Conservation (phyloP, 495 filamentous ascomycete genomes). For the Podospora fimiseda region DNA sequence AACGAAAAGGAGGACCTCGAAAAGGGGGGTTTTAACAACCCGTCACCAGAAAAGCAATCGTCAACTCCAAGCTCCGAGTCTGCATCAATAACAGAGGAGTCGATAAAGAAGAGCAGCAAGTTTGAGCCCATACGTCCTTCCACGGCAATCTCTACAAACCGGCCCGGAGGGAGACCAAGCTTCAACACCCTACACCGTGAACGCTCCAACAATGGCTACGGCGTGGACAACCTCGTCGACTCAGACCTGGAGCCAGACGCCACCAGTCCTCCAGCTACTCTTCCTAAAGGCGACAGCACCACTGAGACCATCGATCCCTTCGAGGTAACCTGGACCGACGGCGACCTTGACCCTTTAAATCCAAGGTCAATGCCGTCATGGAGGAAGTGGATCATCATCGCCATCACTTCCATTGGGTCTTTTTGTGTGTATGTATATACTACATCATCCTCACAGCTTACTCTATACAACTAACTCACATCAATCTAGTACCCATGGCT, state of each 20-base stretch:
- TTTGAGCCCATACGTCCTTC: not conserved
- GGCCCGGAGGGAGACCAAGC: not conserved
- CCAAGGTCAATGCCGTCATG: slow-evolving; percentile 62
- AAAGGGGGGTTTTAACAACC: too few species aligned
- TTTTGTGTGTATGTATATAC: slow-evolving; percentile 70
- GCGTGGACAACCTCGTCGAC: slow-evolving; percentile 43
- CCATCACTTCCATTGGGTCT: slow-evolving; percentile 63
- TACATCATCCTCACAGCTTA: slow-evolving; percentile 12
- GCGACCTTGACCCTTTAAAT: slow-evolving; percentile 63
- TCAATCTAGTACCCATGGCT: slow-evolving; percentile 66
- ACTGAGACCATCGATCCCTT: too few species aligned
- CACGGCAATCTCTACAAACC: slow-evolving; percentile 3
- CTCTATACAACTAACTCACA: not conserved
- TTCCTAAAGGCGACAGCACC: slow-evolving; percentile 21
- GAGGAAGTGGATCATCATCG: slow-evolving; percentile 71
- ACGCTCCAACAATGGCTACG: slow-evolving; percentile 58
- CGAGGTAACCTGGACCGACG: slow-evolving; percentile 63
- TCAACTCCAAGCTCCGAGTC: too few species aligned
- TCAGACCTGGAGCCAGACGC: slow-evolving; percentile 15
- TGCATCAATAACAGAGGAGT: not conserved
- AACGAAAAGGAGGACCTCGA: not conserved
- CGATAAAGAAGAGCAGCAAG: not conserved
- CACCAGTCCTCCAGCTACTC: not conserved
- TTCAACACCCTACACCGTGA: slow-evolving; percentile 23
- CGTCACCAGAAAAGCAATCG: too few species aligned